Base-by-base conservation (phyloP, 768 basidiomycete genomes). In the Kwoniella sp. region DNA sequence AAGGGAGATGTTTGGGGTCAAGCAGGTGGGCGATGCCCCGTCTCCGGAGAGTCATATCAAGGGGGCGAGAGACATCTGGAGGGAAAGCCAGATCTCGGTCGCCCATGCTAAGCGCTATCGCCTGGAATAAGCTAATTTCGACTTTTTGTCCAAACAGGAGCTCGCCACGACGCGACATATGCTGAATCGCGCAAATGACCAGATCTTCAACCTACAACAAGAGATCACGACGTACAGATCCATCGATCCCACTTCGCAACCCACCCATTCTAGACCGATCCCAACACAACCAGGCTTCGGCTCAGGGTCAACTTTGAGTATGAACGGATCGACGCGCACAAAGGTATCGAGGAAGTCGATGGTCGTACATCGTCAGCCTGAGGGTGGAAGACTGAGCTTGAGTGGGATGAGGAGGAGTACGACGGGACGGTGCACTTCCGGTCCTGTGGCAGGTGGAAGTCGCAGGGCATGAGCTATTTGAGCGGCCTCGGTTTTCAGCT, bases 1-100 rank as follows among this genome's bases (percentile, higher is more conserved):
- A 37, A 83, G 85, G 61, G 92, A 95, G 76, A 82, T 94, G 55
- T 86, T 90, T 1, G 88, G 91, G 61, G 84, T 86, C 4, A 92
- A 92, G 79, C 89, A 91, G 81, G 92, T 91, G 66, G 65, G 88
- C 82, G 29, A n/a, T 55, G 50, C 9, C 20, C 25, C 29, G 17
- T 20, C 22, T 26, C n/a, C 30, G n/a, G n/a, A n/a, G n/a, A n/a
- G n/a, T n/a, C n/a, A 22, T 9, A 15, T 25, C 20, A 37, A 34
- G 26, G n/a, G n/a, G n/a, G n/a, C 34, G 2, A 9, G 22, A 30
- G 25, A 20, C 26, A 38, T 12, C 29, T n/a, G 34, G 31, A 12
- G 48, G 17, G 58, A 58, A n/a, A n/a, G n/a, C n/a, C n/a, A n/a
- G n/a, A n/a, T n/a, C n/a, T n/a, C n/a, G n/a, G n/a, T n/a, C n/a